phyloP scores from a whole-genome alignment of 2,329 filamentous ascomycete genomes.

The Stagonosporopsis vannaccii region DNA sequence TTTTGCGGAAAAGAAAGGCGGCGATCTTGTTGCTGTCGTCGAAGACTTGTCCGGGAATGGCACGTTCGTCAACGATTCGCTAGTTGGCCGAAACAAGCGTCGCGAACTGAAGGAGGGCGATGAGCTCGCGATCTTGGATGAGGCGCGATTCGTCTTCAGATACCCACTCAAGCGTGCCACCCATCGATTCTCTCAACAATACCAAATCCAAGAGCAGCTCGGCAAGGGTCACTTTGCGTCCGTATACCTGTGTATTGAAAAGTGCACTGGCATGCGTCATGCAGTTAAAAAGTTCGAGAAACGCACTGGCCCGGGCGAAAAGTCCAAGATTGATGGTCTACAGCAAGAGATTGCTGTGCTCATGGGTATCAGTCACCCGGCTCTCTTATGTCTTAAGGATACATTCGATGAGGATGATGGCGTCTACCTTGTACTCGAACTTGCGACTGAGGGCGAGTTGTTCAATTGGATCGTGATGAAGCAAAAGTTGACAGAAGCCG shows the following conservation, averaged over 20 bases:
- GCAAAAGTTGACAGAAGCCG: conserved; percentile 82
- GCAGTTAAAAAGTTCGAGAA: conserved; percentile 97
- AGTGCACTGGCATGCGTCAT: conserved; percentile 78
- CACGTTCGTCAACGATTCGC: conserved; percentile 91
- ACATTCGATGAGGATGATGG: conserved; percentile 92
- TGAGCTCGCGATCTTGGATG: conserved; percentile 85
- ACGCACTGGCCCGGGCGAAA: conserved; percentile 80
- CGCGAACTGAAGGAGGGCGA: conserved; percentile 89
- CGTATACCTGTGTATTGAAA: conserved; percentile 90
- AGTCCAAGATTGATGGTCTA: conserved; percentile 81
- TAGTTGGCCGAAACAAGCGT: conserved; percentile 90
- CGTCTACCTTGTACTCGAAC: conserved; percentile 88
- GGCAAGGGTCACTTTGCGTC: conserved; percentile 96
- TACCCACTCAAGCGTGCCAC: conserved; percentile 70
- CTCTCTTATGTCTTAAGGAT: conserved; percentile 90
- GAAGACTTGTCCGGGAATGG: conserved; percentile 97
- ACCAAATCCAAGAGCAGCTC: conserved; percentile 81
- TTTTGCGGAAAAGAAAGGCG: conserved; percentile 67
- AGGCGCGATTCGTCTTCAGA: conserved; percentile 87
- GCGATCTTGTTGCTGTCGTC: conserved; percentile 72
- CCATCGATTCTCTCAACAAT: conserved; percentile 85
- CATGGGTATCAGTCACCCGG: conserved; percentile 96
- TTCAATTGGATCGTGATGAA: conserved; percentile 96
- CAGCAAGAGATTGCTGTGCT: conserved; percentile 96
- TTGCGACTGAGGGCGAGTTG: conserved; percentile 90